Evolutionary conservation across 306 rosid species (phyloP), one percentile per base, ranked within the genome.

Genomic region (Vigna hirtella): DNA sequence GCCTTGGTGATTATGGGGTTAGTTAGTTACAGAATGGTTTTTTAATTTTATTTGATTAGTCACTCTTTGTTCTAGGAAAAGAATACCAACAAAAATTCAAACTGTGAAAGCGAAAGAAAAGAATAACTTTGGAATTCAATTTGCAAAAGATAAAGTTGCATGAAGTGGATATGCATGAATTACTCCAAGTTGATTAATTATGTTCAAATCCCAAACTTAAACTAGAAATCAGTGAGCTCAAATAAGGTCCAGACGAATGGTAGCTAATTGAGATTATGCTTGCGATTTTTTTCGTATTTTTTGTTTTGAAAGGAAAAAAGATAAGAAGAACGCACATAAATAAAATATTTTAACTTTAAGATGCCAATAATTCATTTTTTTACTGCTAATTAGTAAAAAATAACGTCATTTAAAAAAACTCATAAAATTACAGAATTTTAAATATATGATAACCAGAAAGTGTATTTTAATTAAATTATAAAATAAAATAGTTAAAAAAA

Each of bases 101-200:
- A 53, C 55, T 17, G 22, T 13, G 61, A 75, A 58, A 75, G 55
- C 50, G 40, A 81, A 58, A 68, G 81, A 22, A 75, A 64, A 20
- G 63, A 66, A 61, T 3, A 70, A 45, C 13, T 79, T n/a, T 22
- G 79, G 16, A 65, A 32, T 48, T 43, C 51, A 57, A 81, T 62
- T n/a, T 17, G 38, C 2, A 14, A 58, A 20, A 8, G 42, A 38
- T 17, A 78, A 78, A 77, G 43, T 49, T 58, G 48, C 9, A 24
- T 5, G 53, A 57, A 20, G 53, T 17, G 68, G 86, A 57, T 83
- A 63, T 51, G 48, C 68, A 73, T 50, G 57, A 73, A 45, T 2
- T 43, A 20, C 6, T 20, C 3, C 4, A 1, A 65, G n/a, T 16
- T 38, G 16, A 65, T 12, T 17, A 38, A 59, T 43, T 28, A 28